phyloP scores from a whole-genome alignment of 768 basidiomycete species.

The Kwoniella pini region DNA sequence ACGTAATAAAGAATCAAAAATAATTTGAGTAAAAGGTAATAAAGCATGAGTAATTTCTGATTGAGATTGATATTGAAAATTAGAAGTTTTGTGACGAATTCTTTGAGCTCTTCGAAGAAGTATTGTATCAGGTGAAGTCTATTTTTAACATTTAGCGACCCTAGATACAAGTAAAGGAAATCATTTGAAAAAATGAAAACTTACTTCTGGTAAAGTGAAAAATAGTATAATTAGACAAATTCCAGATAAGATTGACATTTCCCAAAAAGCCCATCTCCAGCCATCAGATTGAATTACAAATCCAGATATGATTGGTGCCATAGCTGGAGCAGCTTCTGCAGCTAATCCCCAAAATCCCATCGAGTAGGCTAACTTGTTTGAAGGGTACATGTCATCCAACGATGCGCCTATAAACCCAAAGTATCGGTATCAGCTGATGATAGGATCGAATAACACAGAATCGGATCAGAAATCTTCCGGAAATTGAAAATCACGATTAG shows the following conservation, averaged over 20 bases:
- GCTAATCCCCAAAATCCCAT: slow-evolving; percentile 39
- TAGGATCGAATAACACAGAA: too few relatives aligned
- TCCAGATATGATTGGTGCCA: slow-evolving; percentile 35
- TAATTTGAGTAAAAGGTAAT: slow-evolving; percentile 8
- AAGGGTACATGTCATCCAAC: slow-evolving; percentile 34
- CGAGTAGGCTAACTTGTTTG: slow-evolving; percentile 32
- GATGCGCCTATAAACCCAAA: slow-evolving; percentile 22
- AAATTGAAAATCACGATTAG: too few relatives aligned
- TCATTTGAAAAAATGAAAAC: too few relatives aligned
- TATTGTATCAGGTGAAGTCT: slow-evolving; percentile 35
- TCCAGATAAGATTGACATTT: slow-evolving; percentile 32
- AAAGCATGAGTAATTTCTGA: slow-evolving; percentile 24
- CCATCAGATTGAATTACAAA: slow-evolving; percentile 33
- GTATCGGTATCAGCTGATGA: neutral
- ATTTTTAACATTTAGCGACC: too few relatives aligned
- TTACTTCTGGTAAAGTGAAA: slow-evolving; percentile 36
- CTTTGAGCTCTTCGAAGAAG: slow-evolving; percentile 34
- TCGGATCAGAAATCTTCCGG: too few relatives aligned
- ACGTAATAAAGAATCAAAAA: slow-evolving; percentile 22
- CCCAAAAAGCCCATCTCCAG: slow-evolving; percentile 43
- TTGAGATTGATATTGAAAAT: slow-evolving; percentile 19
- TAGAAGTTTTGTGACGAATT: slow-evolving; percentile 26
- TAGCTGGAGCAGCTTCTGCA: slow-evolving; percentile 36
- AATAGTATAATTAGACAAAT: slow-evolving; percentile 26
- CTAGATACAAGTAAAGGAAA: too few relatives aligned